Conservation (phyloP, 1,284 basidiomycete species). For the Coniferiporia sulphurascens region DNA sequence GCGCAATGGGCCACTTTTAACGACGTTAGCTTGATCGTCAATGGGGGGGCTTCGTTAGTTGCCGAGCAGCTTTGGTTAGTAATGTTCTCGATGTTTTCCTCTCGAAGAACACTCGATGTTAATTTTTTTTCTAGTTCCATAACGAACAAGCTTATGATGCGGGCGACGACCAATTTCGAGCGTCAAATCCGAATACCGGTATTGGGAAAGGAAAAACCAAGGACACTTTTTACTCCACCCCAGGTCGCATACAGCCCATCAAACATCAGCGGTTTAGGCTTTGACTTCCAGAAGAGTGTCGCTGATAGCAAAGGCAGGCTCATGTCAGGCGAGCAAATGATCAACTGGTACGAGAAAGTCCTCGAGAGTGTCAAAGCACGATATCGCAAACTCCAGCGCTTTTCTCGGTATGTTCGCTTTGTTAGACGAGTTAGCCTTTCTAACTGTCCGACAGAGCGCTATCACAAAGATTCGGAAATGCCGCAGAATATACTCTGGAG, state of each 20-base stretch:
- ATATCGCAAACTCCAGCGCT: conserved; percentile 91
- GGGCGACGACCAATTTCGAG: conserved; percentile 91
- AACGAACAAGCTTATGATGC: conserved; percentile 86
- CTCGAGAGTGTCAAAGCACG: conserved; percentile 90
- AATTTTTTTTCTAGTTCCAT: conserved; percentile 51
- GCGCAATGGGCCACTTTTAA: conserved; percentile 96
- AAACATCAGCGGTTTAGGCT: conserved; percentile 13
- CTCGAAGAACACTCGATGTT: conserved; percentile 6
- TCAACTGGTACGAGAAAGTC: conserved; percentile 89
- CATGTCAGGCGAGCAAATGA: conserved; percentile 81
- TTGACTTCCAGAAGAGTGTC: conserved; percentile 13
- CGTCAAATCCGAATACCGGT: conserved; percentile 84
- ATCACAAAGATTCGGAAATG: conserved; percentile 88
- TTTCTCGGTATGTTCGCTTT: conserved; percentile 66
- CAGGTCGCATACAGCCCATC: conserved; percentile 8
- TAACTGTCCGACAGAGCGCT: conserved; percentile 48
- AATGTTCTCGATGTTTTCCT: conserved; percentile 9
- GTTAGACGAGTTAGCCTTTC: background rate
- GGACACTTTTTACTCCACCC: background rate
- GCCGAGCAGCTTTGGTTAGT: conserved; percentile 90
- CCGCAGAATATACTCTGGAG: conserved; percentile 89
- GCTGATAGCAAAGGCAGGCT: conserved; percentile 19
- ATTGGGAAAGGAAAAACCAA: conserved; percentile 25
- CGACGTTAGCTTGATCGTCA: conserved; percentile 85
- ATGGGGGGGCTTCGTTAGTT: conserved; percentile 87